Conservation (phyloP, 1,284 basidiomycete genomes). For the Irpex sp. region DNA sequence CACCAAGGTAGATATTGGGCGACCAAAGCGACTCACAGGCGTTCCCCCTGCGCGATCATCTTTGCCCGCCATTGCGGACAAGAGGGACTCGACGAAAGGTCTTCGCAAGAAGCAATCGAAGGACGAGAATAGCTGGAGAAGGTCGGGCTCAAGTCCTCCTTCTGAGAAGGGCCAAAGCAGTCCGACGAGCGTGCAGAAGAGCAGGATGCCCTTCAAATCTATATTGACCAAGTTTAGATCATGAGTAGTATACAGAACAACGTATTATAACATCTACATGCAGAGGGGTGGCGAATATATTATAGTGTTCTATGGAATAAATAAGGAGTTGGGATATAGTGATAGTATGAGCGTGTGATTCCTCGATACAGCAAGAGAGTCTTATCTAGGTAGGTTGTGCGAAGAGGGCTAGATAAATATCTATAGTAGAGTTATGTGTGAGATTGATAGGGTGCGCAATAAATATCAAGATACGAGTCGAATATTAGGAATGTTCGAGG, state of each 20-base stretch:
- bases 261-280: background rate
- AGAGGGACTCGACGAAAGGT: conserved; percentile 5
- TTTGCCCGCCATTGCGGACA: conserved; percentile 1
- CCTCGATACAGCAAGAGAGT: background rate
- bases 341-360: background rate
- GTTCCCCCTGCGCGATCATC: conserved; percentile 2
- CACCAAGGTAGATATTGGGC: conserved; percentile 8
- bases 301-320: background rate
- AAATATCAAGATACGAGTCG: no score
- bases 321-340: background rate
- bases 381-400: background rate
- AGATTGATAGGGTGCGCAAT: no score
- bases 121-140: conserved; percentile 10
- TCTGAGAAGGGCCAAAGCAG: background rate
- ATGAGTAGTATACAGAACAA: conserved; percentile 8
- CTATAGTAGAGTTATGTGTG: background rate
- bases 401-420: background rate
- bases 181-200: conserved; percentile 10
- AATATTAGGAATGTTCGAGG: no score
- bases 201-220: conserved; percentile 26
- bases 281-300: background rate
- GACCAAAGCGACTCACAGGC: conserved; percentile 1
- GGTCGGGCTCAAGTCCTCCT: background rate
- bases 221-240: conserved; percentile 26
- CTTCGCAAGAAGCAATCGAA: conserved; percentile 7